Evolutionary conservation across 2,329 filamentous ascomycete species (phyloP).

Genomic region (Cercospora citrullina): DNA sequence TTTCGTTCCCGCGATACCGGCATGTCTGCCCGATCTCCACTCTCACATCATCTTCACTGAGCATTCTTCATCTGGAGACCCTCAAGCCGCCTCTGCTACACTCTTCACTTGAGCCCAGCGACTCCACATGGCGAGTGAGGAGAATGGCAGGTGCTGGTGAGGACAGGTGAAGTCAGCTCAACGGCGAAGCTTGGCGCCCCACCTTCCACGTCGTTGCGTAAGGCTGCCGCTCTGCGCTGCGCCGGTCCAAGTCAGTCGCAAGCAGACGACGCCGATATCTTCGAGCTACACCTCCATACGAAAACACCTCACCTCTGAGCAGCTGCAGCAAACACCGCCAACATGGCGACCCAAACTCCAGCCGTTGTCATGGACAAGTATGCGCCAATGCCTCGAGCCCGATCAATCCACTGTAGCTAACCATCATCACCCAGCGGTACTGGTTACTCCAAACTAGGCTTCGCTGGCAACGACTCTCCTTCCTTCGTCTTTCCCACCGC

Average conservation of each 20-base stretch:
- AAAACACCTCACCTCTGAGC: background rate
- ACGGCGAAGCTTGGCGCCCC: background rate
- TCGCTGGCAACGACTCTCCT: slow-evolving; percentile 97
- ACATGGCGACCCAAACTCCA: slow-evolving; percentile 96
- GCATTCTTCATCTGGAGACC: background rate
- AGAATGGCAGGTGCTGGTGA: background rate
- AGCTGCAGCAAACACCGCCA: slow-evolving; percentile 30
- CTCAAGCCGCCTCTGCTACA: background rate
- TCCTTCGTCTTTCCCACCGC: slow-evolving; percentile 99
- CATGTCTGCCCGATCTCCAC: slow-evolving; percentile 1
- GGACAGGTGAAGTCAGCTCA: slow-evolving; percentile 1
- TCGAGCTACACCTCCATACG: background rate
- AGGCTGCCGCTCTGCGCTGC: slow-evolving; percentile 5
- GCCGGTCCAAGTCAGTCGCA: background rate
- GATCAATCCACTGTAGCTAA: slow-evolving; percentile 27
- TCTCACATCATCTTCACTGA: background rate
- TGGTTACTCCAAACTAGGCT: slow-evolving; percentile 98
- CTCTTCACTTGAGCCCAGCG: background rate
- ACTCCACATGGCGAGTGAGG: background rate
- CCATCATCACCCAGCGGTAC: slow-evolving; percentile 70
- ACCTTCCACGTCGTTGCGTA: slow-evolving; percentile 5
- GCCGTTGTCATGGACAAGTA: slow-evolving; percentile 99
- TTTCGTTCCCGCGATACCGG: background rate
- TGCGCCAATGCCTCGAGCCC: slow-evolving; percentile 15
- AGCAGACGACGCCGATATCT: background rate